Conservation (phyloP, 2,329 filamentous ascomycete genomes). For the Hypoxylon sp. region DNA sequence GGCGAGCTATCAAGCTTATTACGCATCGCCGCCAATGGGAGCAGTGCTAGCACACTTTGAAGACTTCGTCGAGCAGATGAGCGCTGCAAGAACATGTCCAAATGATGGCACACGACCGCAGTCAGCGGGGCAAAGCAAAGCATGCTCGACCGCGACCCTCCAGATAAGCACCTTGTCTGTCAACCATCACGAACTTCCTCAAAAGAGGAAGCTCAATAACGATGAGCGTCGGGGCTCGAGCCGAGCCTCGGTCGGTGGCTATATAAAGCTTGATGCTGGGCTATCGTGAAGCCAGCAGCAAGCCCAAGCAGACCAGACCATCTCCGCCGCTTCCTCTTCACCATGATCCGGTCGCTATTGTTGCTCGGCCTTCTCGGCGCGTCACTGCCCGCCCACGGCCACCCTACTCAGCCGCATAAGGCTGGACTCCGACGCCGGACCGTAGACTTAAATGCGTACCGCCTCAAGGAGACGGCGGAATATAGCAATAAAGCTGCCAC, state of each 20-base stretch:
- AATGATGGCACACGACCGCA: slow-evolving; percentile 40
- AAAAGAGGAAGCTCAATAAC: slow-evolving; percentile 52
- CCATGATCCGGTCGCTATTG: slow-evolving; percentile 53
- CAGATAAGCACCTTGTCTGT: slow-evolving; percentile 43
- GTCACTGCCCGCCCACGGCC: slow-evolving; percentile 51
- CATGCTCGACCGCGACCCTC: slow-evolving; percentile 24
- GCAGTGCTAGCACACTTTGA: slow-evolving; percentile 13
- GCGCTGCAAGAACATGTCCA: slow-evolving; percentile 22
- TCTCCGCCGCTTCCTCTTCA: slow-evolving; percentile 33
- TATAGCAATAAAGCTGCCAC: slow-evolving; percentile 53
- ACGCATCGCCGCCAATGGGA: slow-evolving; percentile 37
- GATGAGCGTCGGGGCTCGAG: neutral
- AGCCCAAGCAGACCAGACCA: slow-evolving; percentile 43
- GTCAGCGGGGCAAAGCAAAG: slow-evolving; percentile 36
- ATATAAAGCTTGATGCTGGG: slow-evolving; percentile 46
- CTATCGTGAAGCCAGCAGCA: slow-evolving; percentile 36
- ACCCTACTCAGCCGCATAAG: slow-evolving; percentile 49
- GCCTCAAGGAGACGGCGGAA: slow-evolving; percentile 50
- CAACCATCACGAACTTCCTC: slow-evolving; percentile 46
- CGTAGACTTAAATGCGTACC: slow-evolving; percentile 55
- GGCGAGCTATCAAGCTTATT: slow-evolving; percentile 38
- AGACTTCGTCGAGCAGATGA: slow-evolving; percentile 27
- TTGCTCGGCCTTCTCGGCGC: slow-evolving; percentile 55
- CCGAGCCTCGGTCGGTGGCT: slow-evolving; percentile 23
- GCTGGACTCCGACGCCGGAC: slow-evolving; percentile 52